phyloP scores from a whole-genome alignment of 208 protist genomes.

The Endotrypanum monterogeii region DNA sequence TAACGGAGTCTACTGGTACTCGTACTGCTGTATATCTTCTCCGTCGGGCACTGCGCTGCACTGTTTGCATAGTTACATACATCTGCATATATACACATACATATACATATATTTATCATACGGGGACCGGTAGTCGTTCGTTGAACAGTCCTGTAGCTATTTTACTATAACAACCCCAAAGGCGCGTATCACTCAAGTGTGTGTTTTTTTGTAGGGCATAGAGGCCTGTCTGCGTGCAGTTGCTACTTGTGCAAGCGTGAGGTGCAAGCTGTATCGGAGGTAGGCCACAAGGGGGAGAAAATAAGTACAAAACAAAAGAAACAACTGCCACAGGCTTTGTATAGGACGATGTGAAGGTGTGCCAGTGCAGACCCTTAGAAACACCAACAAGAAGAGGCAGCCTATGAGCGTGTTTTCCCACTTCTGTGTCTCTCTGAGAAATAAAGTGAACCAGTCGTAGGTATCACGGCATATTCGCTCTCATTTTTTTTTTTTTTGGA shows the following conservation, averaged over 20 bases:
- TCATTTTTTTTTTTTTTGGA: too few relatives aligned
- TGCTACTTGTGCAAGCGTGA: background rate
- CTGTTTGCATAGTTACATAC: background rate
- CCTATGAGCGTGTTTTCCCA: too few relatives aligned
- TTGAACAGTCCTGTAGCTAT: background rate
- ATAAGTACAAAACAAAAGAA: background rate
- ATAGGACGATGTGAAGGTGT: too few relatives aligned
- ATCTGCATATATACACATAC: conserved; percentile 4
- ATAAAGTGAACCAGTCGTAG: too few relatives aligned
- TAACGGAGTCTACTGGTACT: conserved; percentile 16
- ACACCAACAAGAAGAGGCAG: too few relatives aligned
- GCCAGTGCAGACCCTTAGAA: too few relatives aligned
- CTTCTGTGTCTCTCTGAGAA: too few relatives aligned
- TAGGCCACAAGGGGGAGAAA: too few relatives aligned
- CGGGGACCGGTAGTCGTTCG: too few relatives aligned
- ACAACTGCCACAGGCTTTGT: background rate
- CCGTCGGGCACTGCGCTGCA: background rate
- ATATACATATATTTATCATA: background rate
- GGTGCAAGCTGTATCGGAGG: background rate
- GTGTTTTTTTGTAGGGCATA: too few relatives aligned
- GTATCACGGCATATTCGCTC: too few relatives aligned
- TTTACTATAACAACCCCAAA: background rate
- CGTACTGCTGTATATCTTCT: background rate
- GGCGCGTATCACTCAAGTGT: background rate
- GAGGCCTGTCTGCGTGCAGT: background rate